Base-by-base conservation (phyloP, 192 early-diverging fungal species). In the Entomortierella beljakovae region DNA sequence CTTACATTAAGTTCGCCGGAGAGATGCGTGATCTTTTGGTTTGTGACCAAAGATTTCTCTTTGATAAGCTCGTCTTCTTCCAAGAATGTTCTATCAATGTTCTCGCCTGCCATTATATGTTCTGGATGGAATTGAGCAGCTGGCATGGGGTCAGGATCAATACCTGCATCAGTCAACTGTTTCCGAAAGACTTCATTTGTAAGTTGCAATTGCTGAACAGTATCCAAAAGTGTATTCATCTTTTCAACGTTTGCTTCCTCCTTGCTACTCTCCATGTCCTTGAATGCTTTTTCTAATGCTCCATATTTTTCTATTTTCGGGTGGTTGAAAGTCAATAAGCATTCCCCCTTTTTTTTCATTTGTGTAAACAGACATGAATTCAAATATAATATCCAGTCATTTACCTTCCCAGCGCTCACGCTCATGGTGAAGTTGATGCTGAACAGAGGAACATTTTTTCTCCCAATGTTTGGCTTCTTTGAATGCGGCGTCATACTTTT, bases 331-430 rank as follows among this genome's bases (percentile, higher is more conserved):
- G n/a, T n/a, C n/a, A n/a, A n/a, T n/a, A n/a, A n/a, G n/a, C n/a
- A n/a, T n/a, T n/a, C n/a, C n/a, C n/a, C n/a, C 37, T 40, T 40
- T 13, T 40, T 40, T 40, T 40, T 40, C 37, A 40, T 46, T 20
- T 46, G 6, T 46, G 15, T 16, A 20, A 46, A 20, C 43, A 15
- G 37, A 15, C 43, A 46, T 20, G 15, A 46, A 46, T 20, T 20
- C 4, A 46, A 46, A 11, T 20, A 10, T 20, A 20, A 46, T 20
- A 46, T 4, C 43, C 11, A 0, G 42, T 3, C 20, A 28, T 49
- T 62, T 25, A 76, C 72, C 72, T 54, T 79, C 75, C 75, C 75
- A 79, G 16, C 49, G 34, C 43, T 79, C 75, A 5, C 75, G 75
- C 35, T 79, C 75, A 25, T 70, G 70, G 22, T 79, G 66, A 20